Conservation (phyloP, 176 grass and related monocot genomes). For the Bromus sterilis region DNA sequence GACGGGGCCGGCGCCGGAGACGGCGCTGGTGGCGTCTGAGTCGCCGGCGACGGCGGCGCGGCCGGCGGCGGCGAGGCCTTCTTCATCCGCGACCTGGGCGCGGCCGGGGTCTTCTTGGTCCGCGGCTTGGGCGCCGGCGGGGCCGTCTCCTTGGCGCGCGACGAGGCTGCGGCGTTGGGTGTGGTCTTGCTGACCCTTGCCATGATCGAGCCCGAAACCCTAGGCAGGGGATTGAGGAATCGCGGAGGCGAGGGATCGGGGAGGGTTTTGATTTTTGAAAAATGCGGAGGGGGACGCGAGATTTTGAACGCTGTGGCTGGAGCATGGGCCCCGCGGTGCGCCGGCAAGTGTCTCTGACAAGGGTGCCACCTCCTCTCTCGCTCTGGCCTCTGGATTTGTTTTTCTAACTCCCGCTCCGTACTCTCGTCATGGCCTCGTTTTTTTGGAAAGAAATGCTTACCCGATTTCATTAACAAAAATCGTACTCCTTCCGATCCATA, state of each 20-base stretch:
- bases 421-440: background rate
- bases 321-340: background rate
- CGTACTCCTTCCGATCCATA: too few species aligned
- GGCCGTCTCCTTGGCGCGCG: background rate
- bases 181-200: conserved; percentile 1
- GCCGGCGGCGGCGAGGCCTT: background rate
- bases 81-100: background rate
- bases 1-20: too few species aligned
- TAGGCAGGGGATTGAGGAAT: background rate
- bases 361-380: background rate
- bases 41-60: background rate
- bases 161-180: background rate
- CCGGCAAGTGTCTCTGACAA: background rate
- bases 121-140: background rate
- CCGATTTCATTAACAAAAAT: background rate
- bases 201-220: background rate
- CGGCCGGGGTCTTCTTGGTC: background rate
- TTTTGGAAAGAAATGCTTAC: background rate
- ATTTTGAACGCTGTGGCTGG: background rate
- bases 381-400: background rate
- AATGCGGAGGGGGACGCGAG: background rate
- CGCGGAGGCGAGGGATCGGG: background rate
- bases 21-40: background rate
- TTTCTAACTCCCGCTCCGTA: background rate
- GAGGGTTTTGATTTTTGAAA: conserved; percentile 10